A percentile compares a stretch with the other conserved stretches of the same genome.
These are phyloP conservation scores for Pleurotus cornucopiae DNA, from an alignment of 768 basidiomycete species.

Conservation along the genomic window DNA sequence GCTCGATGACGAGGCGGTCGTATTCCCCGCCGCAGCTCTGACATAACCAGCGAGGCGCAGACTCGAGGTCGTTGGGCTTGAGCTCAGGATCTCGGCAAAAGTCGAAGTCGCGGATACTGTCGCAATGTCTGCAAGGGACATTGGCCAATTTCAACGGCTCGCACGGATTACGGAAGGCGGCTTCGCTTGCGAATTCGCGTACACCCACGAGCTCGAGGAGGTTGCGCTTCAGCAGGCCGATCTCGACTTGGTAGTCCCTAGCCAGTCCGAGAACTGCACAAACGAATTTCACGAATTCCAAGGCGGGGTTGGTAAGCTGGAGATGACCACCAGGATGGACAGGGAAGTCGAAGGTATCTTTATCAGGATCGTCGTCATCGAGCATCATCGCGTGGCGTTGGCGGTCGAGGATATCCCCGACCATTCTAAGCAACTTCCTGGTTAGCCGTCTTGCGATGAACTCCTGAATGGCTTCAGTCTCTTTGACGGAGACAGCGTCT, in stretches of 20 bases:
- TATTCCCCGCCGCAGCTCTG: conserved; percentile 77
- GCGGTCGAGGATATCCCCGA: conserved; percentile 59
- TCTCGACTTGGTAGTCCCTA: conserved; percentile 79
- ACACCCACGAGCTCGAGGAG: conserved; percentile 84
- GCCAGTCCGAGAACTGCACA: conserved; percentile 81
- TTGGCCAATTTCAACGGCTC: conserved; percentile 80
- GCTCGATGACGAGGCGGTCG: conserved; percentile 85
- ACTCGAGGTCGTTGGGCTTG: conserved; percentile 49
- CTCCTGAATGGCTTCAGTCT: conserved; percentile 62
- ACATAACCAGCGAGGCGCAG: conserved; percentile 65
- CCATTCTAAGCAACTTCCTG: conserved; percentile 67
- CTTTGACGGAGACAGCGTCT: conserved; percentile 65
- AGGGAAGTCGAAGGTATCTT: conserved; percentile 70
- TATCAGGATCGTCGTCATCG: conserved; percentile 40
- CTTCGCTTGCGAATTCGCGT: conserved; percentile 83
- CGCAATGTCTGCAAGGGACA: conserved; percentile 87
- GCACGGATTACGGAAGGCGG: conserved; percentile 88
- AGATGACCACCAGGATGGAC: conserved; percentile 84
- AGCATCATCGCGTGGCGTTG: conserved; percentile 52
- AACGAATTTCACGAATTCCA: conserved; percentile 86
- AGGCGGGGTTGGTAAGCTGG: conserved; percentile 68
- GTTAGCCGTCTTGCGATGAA: conserved; percentile 83
- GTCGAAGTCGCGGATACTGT: conserved; percentile 85
- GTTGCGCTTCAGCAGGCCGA: conserved; percentile 85
- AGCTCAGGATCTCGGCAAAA: conserved; percentile 91